Evolutionary conservation across 2,329 filamentous ascomycete species (phyloP).

Genomic region (Penicillium sp.): DNA sequence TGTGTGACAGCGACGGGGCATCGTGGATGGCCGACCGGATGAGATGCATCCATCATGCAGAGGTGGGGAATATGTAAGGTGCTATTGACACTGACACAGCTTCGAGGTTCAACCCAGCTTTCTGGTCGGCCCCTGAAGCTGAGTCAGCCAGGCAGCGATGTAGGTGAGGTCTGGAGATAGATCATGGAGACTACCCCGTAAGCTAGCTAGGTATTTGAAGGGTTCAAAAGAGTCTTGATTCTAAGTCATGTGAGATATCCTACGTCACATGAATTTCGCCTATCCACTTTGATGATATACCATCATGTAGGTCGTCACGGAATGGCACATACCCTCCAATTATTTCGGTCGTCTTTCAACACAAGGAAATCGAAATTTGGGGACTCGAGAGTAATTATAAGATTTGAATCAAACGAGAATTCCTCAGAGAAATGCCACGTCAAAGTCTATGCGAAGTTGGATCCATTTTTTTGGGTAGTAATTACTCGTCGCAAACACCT

Average conservation of each 20-base stretch:
- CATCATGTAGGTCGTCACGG: too few species aligned
- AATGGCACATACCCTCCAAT: too few species aligned
- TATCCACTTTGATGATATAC: too few species aligned
- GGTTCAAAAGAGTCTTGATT: too few species aligned
- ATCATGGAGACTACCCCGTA: too few species aligned
- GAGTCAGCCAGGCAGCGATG: slow-evolving; percentile 2
- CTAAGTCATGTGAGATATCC: too few species aligned
- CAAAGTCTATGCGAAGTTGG: slow-evolving; percentile 16
- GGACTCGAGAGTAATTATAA: neutral
- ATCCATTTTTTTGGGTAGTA: slow-evolving; percentile 22
- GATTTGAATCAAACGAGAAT: neutral
- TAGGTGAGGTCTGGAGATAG: too few species aligned
- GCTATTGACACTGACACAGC: neutral
- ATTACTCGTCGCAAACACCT: slow-evolving; percentile 29
- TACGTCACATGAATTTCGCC: too few species aligned
- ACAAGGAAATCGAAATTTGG: neutral
- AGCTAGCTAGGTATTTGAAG: too few species aligned
- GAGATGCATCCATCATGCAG: neutral
- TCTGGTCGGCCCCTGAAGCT: neutral
- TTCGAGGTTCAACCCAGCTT: neutral
- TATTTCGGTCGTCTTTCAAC: too few species aligned
- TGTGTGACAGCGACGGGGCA: slow-evolving; percentile 16
- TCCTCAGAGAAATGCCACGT: too few species aligned
- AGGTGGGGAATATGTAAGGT: neutral
- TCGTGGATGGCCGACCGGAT: slow-evolving; percentile 1